phyloP scores from a whole-genome alignment of 2,329 filamentous ascomycete species.

The Phyllosticta paracitricarpa region DNA sequence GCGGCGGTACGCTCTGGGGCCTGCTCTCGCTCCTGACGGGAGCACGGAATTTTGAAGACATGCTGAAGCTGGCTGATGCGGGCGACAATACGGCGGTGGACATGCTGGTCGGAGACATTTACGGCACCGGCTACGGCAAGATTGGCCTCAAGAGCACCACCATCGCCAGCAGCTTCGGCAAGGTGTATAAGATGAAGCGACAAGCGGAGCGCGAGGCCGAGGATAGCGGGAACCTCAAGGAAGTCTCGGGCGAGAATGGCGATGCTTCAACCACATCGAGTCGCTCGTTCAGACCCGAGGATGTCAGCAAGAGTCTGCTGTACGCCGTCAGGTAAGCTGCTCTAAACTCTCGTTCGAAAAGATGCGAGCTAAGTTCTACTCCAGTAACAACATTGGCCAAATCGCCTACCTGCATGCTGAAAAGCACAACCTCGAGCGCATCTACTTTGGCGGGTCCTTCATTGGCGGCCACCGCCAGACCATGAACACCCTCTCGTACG shows the following conservation, averaged over 20 bases:
- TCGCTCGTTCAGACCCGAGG: constrained; percentile 61
- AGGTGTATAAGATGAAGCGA: constrained; percentile 88
- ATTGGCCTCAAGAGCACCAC: constrained; percentile 93
- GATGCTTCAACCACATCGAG: constrained; percentile 23
- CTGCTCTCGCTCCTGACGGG: constrained; percentile 83
- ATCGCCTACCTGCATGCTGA: constrained; percentile 96
- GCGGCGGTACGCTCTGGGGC: constrained; percentile 96
- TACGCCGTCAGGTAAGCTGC: constrained; percentile 65
- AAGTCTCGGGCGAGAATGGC: constrained; percentile 4
- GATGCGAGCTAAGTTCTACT: constrained; percentile 12
- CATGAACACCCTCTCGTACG: constrained; percentile 94
- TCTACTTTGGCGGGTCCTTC: constrained; percentile 96
- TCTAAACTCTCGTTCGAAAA: background rate
- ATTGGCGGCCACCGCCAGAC: constrained; percentile 94
- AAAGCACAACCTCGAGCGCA: constrained; percentile 80
- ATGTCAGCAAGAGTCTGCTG: constrained; percentile 82
- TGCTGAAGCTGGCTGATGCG: constrained; percentile 81
- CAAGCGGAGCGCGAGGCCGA: constrained; percentile 71
- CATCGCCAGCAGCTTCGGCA: constrained; percentile 93
- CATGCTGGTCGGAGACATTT: constrained; percentile 96
- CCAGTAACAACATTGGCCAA: constrained; percentile 92
- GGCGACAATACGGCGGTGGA: constrained; percentile 92
- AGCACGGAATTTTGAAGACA: constrained; percentile 93
- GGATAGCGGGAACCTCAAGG: constrained; percentile 48
- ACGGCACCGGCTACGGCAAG: constrained; percentile 90